Percentiles rank a stretch among this genome's conserved stretches.
These are phyloP conservation scores for Xylaria sp. DNA, from an alignment of 2,329 filamentous ascomycete genomes.

Conservation along the genomic window DNA sequence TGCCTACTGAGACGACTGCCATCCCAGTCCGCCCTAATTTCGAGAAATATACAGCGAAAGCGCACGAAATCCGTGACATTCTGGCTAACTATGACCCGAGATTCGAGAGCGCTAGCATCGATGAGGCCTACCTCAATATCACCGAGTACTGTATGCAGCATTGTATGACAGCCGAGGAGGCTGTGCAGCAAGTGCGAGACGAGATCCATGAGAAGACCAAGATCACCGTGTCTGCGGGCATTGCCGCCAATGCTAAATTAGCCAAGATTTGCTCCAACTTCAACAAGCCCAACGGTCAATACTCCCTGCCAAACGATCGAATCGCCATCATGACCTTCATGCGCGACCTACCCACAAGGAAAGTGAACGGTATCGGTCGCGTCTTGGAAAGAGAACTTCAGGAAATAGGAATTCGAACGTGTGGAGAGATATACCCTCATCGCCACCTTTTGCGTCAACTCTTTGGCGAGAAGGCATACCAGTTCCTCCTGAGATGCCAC, in stretches of 20 bases:
- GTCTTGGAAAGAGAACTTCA: slow-evolving; percentile 92
- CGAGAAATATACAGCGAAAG: slow-evolving; percentile 90
- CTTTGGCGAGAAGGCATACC: slow-evolving; percentile 91
- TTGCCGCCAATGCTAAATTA: slow-evolving; percentile 90
- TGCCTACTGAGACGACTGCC: slow-evolving; percentile 10
- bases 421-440: slow-evolving; percentile 84
- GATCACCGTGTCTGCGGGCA: slow-evolving; percentile 92
- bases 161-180: slow-evolving; percentile 75
- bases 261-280: slow-evolving; percentile 96
- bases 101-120: slow-evolving; percentile 93
- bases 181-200: slow-evolving; percentile 78
- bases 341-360: slow-evolving; percentile 82
- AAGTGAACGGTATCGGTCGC: slow-evolving; percentile 94
- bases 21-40: slow-evolving; percentile 79
- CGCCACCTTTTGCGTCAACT: slow-evolving; percentile 79
- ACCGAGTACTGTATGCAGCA: slow-evolving; percentile 84
- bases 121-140: slow-evolving; percentile 96
- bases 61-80: slow-evolving; percentile 84
- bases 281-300: slow-evolving; percentile 98
- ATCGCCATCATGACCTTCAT: slow-evolving; percentile 86
- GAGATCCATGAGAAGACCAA: slow-evolving; percentile 80
- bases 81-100: slow-evolving; percentile 87
- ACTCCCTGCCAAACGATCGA: slow-evolving; percentile 77
- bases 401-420: slow-evolving; percentile 87
- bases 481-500: slow-evolving; percentile 86